Percentiles rank a stretch among this genome's conserved stretches.
Evolutionary conservation across 306 rosid genomes (phyloP).

Genomic region (Casuarina glauca): DNA sequence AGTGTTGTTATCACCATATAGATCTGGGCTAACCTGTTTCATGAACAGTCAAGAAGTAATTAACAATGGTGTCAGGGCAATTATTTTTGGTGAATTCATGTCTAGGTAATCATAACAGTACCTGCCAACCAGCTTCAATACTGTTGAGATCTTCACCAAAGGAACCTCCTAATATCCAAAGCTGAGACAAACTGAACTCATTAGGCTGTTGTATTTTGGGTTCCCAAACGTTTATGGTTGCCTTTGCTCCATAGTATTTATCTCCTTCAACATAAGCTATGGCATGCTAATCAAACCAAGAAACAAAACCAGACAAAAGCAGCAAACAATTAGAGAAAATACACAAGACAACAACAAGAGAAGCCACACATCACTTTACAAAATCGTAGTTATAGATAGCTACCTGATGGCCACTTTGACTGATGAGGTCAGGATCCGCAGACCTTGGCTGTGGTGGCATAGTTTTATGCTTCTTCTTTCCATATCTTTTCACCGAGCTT

Average conservation of each 20-base stretch:
- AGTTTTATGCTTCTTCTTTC: conserved; percentile 83
- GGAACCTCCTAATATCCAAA: conserved; percentile 94
- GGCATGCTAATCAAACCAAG: conserved; percentile 67
- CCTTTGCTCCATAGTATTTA: conserved; percentile 91
- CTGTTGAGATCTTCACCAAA: conserved; percentile 98
- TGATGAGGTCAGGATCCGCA: conserved; percentile 88
- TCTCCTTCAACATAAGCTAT: conserved; percentile 97
- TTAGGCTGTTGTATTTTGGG: conserved; percentile 91
- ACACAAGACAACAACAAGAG: background rate
- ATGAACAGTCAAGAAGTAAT: conserved; percentile 8
- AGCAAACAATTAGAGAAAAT: background rate
- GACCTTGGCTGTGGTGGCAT: conserved; percentile 85
- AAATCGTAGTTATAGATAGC: background rate
- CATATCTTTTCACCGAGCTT: conserved; percentile 80
- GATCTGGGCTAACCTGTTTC: conserved; percentile 90
- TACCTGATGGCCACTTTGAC: conserved; percentile 99
- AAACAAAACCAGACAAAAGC: conserved; percentile 17
- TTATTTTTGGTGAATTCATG: conserved; percentile 10
- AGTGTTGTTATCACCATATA: conserved; percentile 93
- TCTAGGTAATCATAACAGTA: conserved; percentile 16
- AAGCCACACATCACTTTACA: background rate
- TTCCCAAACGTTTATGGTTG: conserved; percentile 97
- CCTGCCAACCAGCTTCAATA: conserved; percentile 99
- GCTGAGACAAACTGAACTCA: conserved; percentile 97
- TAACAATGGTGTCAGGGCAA: background rate